Base-by-base conservation (phyloP, 352 stramenopile genomes). In the Phytophthora capsici region DNA sequence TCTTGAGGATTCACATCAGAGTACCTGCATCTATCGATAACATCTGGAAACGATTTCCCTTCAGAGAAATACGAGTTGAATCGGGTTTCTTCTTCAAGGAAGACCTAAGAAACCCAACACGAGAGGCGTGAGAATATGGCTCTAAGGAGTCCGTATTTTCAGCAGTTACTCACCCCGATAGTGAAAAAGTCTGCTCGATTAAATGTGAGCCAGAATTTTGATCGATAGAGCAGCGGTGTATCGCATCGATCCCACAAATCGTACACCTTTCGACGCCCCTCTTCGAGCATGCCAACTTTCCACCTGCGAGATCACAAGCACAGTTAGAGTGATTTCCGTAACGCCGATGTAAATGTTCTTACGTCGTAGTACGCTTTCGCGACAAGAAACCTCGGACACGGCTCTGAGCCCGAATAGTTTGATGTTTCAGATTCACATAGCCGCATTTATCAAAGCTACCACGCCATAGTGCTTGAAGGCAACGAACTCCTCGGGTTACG, bases 191-290 rank as follows among this genome's bases (percentile, higher is more conserved):
- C 82, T 2, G 72, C 49, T 14, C 63, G 66, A 55, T 91, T 86
- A 60, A 92, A 94, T 10, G 76, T 89, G 36, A 93, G 66, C 86
- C 86, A 94, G 51, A 94, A 94, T 53, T 93, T 92, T 46, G 86
- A 91, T 16, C 86, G 75, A 65, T 94, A 79, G 0, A 92, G 61
- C 19, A 94, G 51, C 6, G 86, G 79, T 14, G 86, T 83, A 47
- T 89, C 75, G 34, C 77, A 88, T 41, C 81, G 71, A 25, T 81
- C 64, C 86, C 86, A 94, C 28, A 91, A 44, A 34, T 83, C 77
- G 37, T 90, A 93, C n/a, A 92, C 84, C 36, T 80, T 82, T 32
- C 62, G 63, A 2, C 82, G 77, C 19, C 71, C 78, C 14, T 67
- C 73, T 46, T 84, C 70, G 56, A 93, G 80, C 69, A 92, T 63